Evolutionary conservation across 345 rosid genomes (phyloP), one percentile per base, ranked within the genome.

Genomic region (Noccaea caerulescens): DNA sequence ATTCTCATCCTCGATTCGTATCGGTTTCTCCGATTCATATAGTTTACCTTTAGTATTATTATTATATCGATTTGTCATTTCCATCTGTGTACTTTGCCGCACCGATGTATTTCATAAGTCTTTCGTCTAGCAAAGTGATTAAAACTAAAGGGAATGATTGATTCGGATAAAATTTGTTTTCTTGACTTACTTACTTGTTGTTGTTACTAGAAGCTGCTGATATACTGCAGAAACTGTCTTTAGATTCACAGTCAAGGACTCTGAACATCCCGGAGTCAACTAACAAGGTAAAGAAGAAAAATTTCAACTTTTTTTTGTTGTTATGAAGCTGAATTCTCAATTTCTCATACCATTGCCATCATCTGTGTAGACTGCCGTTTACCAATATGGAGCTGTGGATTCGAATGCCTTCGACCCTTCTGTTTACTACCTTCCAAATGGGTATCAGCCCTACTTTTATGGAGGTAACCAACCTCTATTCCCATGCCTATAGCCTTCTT

Each of bases 171-270:
- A 27, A 27, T 27, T 8, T 77, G 52, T 69, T 75, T 81, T 83
- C 85, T 82, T 87, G 43, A 90, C 85, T 69, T 58, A n/a, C 4
- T 7, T 10, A 43, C 60, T 63, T 58, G 30, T 27, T 27, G 0
- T 3, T 27, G 30, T 54, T 14, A 39, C 25, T 50, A 86, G 89
- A 87, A 81, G 68, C 93, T 64, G 68, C 91, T 52, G 89, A 83
- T 66, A 63, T 87, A 75, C 71, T 87, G 80, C 84, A 87, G 85
- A 87, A 83, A 10, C 77, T 90, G 56, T 69, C 89, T 9, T 25
- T 87, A 27, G 30, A 27, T 27, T 27, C 30, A 27, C 30, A 27
- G 30, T 3, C 30, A 27, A 27, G 30, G 30, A 2, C 30, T 2
- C 3, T 27, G 30, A 27, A 27, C 30, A 27, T 27, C 30, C 30